These are phyloP conservation scores for Pseudoturritis turrita DNA, from an alignment of 345 rosid species.

Conservation along the genomic window DNA sequence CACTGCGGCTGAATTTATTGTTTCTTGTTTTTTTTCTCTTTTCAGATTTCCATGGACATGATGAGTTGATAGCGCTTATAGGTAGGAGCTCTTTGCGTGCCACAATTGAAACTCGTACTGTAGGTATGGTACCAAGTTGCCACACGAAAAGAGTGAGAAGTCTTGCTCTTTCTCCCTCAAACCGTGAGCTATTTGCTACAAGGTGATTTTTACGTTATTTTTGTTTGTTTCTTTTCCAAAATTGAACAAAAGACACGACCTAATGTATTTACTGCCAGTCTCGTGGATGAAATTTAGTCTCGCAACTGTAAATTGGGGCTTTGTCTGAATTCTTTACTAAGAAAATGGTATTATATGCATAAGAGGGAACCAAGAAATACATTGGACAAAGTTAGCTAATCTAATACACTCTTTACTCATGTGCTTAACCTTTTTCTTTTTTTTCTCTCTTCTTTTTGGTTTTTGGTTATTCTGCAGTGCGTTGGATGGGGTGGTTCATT, in stretches of 20 bases:
- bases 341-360: constrained; percentile 3
- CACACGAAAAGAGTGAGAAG: constrained; percentile 36
- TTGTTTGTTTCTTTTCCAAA: not conserved
- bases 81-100: constrained; percentile 34
- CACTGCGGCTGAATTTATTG: not conserved
- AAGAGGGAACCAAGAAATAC: not conserved
- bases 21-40: not conserved
- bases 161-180: constrained; percentile 33
- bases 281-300: not conserved
- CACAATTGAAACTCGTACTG: constrained; percentile 20
- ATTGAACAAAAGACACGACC: not conserved
- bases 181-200: constrained; percentile 29
- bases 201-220: constrained; percentile 13
- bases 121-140: constrained; percentile 30
- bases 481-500: constrained; percentile 32
- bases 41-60: constrained; percentile 27
- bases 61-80: constrained; percentile 36
- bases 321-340: not conserved
- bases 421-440: not conserved
- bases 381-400: not conserved
- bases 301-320: not conserved
- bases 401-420: not conserved
- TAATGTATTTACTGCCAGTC: not conserved
- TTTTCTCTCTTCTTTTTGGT: not conserved
- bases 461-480: constrained; percentile 27